These are phyloP conservation scores for Schizosaccharomyces cryophilus DNA, from an alignment of 805 yeast species.

Conservation along the genomic window DNA sequence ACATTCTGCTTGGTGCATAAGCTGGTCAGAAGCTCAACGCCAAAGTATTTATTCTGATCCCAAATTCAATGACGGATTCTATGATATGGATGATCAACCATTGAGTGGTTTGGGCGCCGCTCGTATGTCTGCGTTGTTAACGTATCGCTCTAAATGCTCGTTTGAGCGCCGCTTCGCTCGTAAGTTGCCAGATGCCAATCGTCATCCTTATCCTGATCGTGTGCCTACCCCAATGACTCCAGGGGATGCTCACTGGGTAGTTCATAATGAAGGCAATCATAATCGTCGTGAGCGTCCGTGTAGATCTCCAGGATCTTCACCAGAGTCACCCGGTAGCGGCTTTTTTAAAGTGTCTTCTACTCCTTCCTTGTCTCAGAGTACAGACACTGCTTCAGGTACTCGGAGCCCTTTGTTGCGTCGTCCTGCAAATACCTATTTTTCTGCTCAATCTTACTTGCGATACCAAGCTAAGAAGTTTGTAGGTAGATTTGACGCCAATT, in stretches of 20 bases:
- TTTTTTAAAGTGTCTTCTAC: not conserved
- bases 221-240: constrained; percentile 7
- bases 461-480: constrained; percentile 87
- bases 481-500: constrained; percentile 79
- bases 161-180: constrained; percentile 87
- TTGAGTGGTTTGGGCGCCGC: constrained; percentile 79
- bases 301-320: constrained; percentile 5
- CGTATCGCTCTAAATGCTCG: constrained; percentile 77
- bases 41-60: constrained; percentile 93
- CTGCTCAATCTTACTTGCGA: constrained; percentile 84
- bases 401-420: constrained; percentile 3
- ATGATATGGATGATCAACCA: constrained; percentile 52
- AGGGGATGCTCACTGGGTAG: constrained; percentile 37
- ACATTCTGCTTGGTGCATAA: constrained; percentile 94
- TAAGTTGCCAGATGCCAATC: constrained; percentile 29
- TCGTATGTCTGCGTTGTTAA: constrained; percentile 82
- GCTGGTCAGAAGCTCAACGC: constrained; percentile 97
- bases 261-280: constrained; percentile 66
- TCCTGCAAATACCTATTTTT: constrained; percentile 37
- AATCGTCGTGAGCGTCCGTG: constrained; percentile 9
- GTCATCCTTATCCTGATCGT: constrained; percentile 15
- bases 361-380: constrained; percentile 5
- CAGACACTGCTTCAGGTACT: constrained; percentile 7
- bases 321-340: not conserved
- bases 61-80: constrained; percentile 74